phyloP scores from a whole-genome alignment of 495 filamentous ascomycete genomes.

The Hypoxylon fragiforme region DNA sequence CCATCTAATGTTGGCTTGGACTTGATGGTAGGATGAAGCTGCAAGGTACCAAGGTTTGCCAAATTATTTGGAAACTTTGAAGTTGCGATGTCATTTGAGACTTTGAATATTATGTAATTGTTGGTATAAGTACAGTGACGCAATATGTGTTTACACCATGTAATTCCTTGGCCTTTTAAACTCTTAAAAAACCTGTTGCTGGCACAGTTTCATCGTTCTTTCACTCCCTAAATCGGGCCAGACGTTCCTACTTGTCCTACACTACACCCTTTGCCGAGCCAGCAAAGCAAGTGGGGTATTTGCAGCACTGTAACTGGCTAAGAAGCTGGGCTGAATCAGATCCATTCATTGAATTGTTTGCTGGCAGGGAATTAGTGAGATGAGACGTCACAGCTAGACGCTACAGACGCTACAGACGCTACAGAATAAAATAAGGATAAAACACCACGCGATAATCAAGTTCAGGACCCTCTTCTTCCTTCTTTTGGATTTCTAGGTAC shows the following conservation, averaged over 20 bases:
- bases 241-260: too few species aligned
- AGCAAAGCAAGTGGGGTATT: slow-evolving; percentile 22
- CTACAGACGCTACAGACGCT: neutral
- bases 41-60: too few species aligned
- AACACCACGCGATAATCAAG: neutral
- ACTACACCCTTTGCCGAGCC: slow-evolving; percentile 13
- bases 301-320: slow-evolving; percentile 21
- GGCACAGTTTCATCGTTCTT: slow-evolving; percentile 21
- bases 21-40: too few species aligned
- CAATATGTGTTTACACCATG: too few species aligned
- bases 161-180: slow-evolving; percentile 1
- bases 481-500: neutral
- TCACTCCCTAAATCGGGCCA: too few species aligned
- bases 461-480: neutral
- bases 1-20: too few species aligned
- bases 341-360: slow-evolving; percentile 3
- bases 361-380: neutral
- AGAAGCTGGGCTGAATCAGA: slow-evolving; percentile 30
- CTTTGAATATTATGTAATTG: too few species aligned
- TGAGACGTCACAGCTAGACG: slow-evolving; percentile 23
- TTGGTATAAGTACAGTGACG: too few species aligned
- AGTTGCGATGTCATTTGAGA: too few species aligned
- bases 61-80: too few species aligned
- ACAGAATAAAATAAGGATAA: neutral
- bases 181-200: slow-evolving; percentile 23